A percentile compares a stretch with the other conserved stretches of the same genome.
Evolutionary conservation across 2,329 filamentous ascomycete genomes (phyloP).

Genomic region (Emmonsia crescens): DNA sequence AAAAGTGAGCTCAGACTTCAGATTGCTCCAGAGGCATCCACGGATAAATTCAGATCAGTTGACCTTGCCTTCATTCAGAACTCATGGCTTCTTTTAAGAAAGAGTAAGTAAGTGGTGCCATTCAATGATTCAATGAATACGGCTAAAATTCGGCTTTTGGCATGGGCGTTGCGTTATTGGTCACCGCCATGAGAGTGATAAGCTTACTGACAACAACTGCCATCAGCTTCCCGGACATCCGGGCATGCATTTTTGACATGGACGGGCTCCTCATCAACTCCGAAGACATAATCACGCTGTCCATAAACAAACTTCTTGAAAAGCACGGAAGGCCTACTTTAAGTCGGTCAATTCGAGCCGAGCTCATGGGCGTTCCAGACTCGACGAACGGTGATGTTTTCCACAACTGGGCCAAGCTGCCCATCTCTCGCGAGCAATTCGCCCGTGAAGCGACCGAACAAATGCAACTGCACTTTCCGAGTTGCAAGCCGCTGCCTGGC

Average conservation of each 20-base stretch:
- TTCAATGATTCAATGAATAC: too few species aligned
- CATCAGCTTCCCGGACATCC: constrained; percentile 18
- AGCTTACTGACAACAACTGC: too few species aligned
- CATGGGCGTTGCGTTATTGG: too few species aligned
- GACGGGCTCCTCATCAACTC: constrained; percentile 27
- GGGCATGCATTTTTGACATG: constrained; percentile 28
- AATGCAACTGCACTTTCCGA: constrained; percentile 20
- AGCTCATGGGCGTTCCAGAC: constrained; percentile 18
- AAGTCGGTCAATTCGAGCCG: constrained; percentile 13
- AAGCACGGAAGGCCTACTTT: constrained; percentile 15
- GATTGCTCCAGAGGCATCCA: too few species aligned
- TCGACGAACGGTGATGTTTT: constrained; percentile 19
- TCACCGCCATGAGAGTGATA: too few species aligned
- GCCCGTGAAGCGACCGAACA: constrained; percentile 20
- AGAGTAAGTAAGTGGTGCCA: too few species aligned
- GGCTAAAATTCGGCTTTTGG: too few species aligned
- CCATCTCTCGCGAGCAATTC: constrained; percentile 22
- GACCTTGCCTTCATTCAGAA: too few species aligned
- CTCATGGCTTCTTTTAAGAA: too few species aligned
- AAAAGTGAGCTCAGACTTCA: too few species aligned
- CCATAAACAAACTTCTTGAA: constrained; percentile 14
- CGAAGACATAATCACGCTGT: constrained; percentile 22
- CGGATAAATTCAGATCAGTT: too few species aligned
- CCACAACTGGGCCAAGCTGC: constrained; percentile 24
- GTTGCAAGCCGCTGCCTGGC: constrained; percentile 17